Conservation (phyloP, 2,329 filamentous ascomycete genomes). For the Aspergillus sp. region DNA sequence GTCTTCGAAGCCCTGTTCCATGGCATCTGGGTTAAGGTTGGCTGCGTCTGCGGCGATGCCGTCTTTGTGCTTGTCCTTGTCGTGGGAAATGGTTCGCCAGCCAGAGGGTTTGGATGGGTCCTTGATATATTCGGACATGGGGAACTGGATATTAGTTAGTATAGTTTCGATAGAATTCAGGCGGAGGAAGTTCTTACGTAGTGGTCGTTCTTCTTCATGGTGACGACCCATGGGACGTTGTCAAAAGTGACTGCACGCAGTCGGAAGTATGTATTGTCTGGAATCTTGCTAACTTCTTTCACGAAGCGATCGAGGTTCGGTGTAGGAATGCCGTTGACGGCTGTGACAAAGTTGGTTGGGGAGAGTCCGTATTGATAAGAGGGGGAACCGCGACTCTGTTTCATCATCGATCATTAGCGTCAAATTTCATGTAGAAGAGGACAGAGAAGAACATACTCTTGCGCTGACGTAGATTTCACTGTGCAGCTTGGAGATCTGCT, state of each 20-base stretch:
- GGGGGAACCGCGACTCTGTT: constrained; percentile 67
- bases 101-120: constrained; percentile 48
- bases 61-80: constrained; percentile 37
- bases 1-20: constrained; percentile 39
- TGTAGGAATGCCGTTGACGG: constrained; percentile 85
- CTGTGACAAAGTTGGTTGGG: constrained; percentile 95
- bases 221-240: constrained; percentile 98
- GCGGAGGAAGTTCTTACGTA: constrained; percentile 51
- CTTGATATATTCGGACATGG: constrained; percentile 62
- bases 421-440: too few species aligned
- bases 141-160: constrained; percentile 44
- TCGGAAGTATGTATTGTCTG: constrained; percentile 96
- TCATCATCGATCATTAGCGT: too few species aligned
- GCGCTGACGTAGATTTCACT: constrained; percentile 95
- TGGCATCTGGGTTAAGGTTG: constrained; percentile 43
- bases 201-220: constrained; percentile 99
- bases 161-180: not conserved
- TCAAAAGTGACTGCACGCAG: constrained; percentile 97
- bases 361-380: constrained; percentile 87
- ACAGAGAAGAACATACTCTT: constrained; percentile 40
- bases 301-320: constrained; percentile 79
- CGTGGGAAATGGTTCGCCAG: constrained; percentile 55
- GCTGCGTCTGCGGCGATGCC: constrained; percentile 33
- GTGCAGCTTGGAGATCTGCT: constrained; percentile 95
- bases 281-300: constrained; percentile 75